Evolutionary conservation across 805 yeast genomes (phyloP).

Genomic region (Saccharomycodes ludwigii): DNA sequence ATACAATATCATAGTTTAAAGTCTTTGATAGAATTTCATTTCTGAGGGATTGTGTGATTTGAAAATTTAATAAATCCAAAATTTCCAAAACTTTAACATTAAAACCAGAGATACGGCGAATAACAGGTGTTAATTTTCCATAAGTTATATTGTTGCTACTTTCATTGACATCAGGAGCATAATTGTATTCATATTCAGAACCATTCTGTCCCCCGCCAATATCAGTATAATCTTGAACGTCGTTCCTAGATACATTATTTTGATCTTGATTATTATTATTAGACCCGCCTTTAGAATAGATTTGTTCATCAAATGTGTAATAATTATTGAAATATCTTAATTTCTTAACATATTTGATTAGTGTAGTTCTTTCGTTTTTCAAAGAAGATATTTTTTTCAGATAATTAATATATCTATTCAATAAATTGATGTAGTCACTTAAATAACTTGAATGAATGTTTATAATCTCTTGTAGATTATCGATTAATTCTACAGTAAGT

Average conservation of each 20-base stretch:
- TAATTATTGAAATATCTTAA: conserved; percentile 21
- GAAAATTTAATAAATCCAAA: conserved; percentile 20
- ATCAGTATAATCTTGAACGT: conserved; percentile 4
- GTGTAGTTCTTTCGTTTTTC: conserved; percentile 21
- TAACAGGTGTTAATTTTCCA: conserved; percentile 1
- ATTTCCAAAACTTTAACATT: conserved; percentile 18
- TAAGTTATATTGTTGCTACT: no score
- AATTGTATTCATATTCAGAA: neutral
- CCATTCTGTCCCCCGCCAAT: conserved; percentile 2
- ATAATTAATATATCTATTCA: conserved; percentile 21
- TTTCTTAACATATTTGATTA: conserved; percentile 25
- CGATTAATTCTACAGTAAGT: conserved; percentile 8
- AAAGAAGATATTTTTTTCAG: conserved; percentile 19
- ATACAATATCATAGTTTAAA: conserved; percentile 15
- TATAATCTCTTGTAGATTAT: conserved; percentile 7
- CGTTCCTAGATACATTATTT: conserved; percentile 6
- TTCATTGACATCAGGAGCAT: neutral
- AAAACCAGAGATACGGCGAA: conserved; percentile 6
- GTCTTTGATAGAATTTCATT: conserved; percentile 24
- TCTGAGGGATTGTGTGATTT: conserved; percentile 20
- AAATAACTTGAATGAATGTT: conserved; percentile 15
- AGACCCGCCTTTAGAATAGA: no score
- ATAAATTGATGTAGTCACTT: conserved; percentile 17
- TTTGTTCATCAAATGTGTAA: conserved; percentile 3
- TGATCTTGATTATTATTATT: no score